Evolutionary conservation across 768 basidiomycete genomes (phyloP), one percentile per base, ranked within the genome.

Genomic region (Phanerochaete carnosa): DNA sequence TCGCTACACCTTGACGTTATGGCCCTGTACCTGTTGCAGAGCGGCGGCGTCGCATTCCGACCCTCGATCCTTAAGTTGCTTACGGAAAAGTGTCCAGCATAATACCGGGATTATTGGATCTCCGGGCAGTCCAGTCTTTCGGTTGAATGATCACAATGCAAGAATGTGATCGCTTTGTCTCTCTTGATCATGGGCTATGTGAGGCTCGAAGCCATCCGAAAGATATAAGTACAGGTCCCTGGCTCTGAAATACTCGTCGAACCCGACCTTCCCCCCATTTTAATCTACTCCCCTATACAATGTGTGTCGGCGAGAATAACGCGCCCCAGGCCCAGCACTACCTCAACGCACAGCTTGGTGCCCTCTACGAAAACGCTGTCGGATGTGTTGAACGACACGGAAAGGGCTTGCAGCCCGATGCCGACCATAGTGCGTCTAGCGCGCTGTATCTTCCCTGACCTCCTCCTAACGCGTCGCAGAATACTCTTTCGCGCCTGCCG

Each of bases 221-320:
- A 32, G 29, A 28, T 46, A 37, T 55, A 30, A 29, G 32, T n/a
- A 43, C 33, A 26, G 12, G 22, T 16, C 26, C 30, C 12, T 28
- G 30, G 13, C 53, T 22, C 19, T 19, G 29, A n/a, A 15, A 13
- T 23, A 35, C 37, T 43, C 55, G 22, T 35, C 53, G 22, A 43
- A 43, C 55, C 55, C 25, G 37, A 46, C 50, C 26, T 28, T 39
- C 28, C 50, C 30, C 26, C 6, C 57, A 16, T 28, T 19, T 32
- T 16, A 23, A 15, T 43, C n/a, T n/a, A 32, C 23, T n/a, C 19
- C 35, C 32, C 6, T 50, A 9, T 29, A 62, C 2, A 3, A 67
- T 70, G 69, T 69, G 68, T 60, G 57, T 62, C 23, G 69, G 66
- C 53, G 67, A 66, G 52, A 70, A 70, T 39, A 59, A 62, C 32